These are phyloP conservation scores for Penicillium sp. DNA, from an alignment of 2,329 filamentous ascomycete genomes.

Conservation along the genomic window DNA sequence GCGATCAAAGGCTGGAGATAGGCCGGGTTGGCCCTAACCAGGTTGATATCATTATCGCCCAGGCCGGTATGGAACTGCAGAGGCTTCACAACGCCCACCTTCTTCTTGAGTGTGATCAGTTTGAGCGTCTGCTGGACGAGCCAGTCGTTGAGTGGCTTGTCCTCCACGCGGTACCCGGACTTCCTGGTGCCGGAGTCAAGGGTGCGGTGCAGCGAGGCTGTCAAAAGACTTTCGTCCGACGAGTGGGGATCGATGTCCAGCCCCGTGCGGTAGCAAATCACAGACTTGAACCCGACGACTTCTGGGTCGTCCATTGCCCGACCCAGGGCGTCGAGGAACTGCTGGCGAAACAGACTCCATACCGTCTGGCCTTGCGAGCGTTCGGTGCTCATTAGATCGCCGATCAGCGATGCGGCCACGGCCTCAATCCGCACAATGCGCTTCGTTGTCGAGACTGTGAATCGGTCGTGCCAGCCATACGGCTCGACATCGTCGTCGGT, in stretches of 20 bases:
- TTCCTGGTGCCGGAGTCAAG: slow-evolving; percentile 26
- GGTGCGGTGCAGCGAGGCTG: slow-evolving; percentile 29
- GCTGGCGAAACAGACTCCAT: slow-evolving; percentile 26
- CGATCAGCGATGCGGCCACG: slow-evolving; percentile 62
- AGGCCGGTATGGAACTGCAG: slow-evolving; percentile 82
- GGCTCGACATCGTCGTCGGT: slow-evolving; percentile 55
- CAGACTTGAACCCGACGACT: slow-evolving; percentile 77
- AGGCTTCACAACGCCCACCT: slow-evolving; percentile 59
- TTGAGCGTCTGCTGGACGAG: slow-evolving; percentile 63
- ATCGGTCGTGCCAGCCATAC: slow-evolving; percentile 64
- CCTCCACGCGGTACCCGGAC: slow-evolving; percentile 49
- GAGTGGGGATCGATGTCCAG: slow-evolving; percentile 58
- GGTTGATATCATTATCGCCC: slow-evolving; percentile 72
- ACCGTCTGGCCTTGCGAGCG: slow-evolving; percentile 33
- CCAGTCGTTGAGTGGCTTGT: slow-evolving; percentile 65
- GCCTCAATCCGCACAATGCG: slow-evolving; percentile 76
- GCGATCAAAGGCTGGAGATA: slow-evolving; percentile 72
- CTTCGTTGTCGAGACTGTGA: slow-evolving; percentile 62
- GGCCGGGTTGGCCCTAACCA: slow-evolving; percentile 69
- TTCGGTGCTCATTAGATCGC: slow-evolving; percentile 43
- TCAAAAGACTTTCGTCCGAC: slow-evolving; percentile 39
- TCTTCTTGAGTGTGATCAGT: slow-evolving; percentile 49
- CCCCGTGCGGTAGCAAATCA: slow-evolving; percentile 78
- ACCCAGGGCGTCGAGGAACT: slow-evolving; percentile 48
- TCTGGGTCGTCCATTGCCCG: slow-evolving; percentile 61